Evolutionary conservation across 768 basidiomycete species (phyloP).

Genomic region (Agaricus subrufescens): DNA sequence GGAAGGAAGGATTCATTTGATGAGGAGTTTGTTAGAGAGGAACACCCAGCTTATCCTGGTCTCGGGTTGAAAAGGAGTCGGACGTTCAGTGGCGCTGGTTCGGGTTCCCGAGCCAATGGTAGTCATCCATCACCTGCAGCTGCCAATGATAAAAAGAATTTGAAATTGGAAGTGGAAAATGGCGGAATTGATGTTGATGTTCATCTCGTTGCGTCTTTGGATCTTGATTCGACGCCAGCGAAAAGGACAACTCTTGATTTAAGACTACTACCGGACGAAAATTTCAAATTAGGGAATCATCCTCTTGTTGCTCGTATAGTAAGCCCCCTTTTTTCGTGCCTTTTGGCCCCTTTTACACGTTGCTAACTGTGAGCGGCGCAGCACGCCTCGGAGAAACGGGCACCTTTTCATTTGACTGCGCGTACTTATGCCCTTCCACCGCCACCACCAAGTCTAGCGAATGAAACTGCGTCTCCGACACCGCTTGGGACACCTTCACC

Average conservation of each 20-base stretch:
- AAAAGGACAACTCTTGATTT: slow-evolving; percentile 10
- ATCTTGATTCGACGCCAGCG: slow-evolving; percentile 4
- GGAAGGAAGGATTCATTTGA: not conserved
- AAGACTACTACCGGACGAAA: not conserved
- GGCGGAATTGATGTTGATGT: slow-evolving; percentile 40
- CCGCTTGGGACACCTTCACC: not conserved
- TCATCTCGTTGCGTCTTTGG: slow-evolving; percentile 24
- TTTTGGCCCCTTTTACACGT: not conserved
- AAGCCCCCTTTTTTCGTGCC: slow-evolving; percentile 12
- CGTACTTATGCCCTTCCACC: slow-evolving; percentile 24
- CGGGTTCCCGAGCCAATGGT: not conserved
- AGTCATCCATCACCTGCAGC: not conserved
- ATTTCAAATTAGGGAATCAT: slow-evolving; percentile 14
- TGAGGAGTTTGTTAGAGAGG: not conserved
- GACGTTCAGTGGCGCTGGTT: not conserved
- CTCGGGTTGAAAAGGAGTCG: not conserved
- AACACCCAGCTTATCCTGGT: no score
- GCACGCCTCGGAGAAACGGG: slow-evolving; percentile 33
- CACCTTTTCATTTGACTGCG: slow-evolving; percentile 29
- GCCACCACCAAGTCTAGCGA: not conserved
- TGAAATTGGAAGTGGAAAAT: slow-evolving; percentile 32
- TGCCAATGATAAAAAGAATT: slow-evolving; percentile 24
- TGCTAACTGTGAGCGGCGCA: slow-evolving; percentile 8
- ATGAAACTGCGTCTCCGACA: not conserved
- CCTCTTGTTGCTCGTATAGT: slow-evolving; percentile 35